These are phyloP conservation scores for Capsicum chinense DNA, from an alignment of 257 asterid species.

Conservation along the genomic window DNA sequence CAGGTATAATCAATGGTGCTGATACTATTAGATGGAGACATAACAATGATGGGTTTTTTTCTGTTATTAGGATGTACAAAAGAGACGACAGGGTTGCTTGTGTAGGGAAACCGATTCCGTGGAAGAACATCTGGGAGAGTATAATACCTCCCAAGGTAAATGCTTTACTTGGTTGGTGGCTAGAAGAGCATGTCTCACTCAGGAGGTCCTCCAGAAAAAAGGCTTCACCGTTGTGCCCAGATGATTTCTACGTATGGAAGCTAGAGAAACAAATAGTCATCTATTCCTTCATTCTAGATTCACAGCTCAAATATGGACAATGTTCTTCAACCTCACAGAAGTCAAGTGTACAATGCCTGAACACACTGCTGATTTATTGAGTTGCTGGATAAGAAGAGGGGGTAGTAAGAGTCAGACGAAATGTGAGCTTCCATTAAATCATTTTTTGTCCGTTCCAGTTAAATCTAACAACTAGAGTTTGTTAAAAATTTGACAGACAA, in stretches of 20 bases:
- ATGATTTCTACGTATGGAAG: neutral
- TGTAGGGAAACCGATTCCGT: too few relatives aligned
- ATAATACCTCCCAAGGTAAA: too few relatives aligned
- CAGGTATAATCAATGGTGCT: too few relatives aligned
- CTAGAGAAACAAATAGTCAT: neutral
- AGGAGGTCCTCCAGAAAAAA: too few relatives aligned
- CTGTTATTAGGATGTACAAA: too few relatives aligned
- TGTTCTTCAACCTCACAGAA: neutral
- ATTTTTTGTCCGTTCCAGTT: conserved; percentile 13
- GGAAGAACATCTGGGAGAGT: too few relatives aligned
- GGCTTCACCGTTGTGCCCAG: too few relatives aligned
- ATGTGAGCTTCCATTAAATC: neutral
- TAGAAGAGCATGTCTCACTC: too few relatives aligned
- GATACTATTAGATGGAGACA: too few relatives aligned
- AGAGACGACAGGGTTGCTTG: too few relatives aligned
- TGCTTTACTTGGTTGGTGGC: too few relatives aligned
- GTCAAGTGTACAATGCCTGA: neutral
- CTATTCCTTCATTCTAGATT: neutral
- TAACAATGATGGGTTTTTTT: too few relatives aligned
- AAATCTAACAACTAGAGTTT: neutral
- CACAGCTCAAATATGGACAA: neutral
- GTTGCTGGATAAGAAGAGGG: neutral
- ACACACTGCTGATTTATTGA: neutral
- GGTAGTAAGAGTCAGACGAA: neutral
- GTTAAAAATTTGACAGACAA: neutral